Evolutionary conservation across 2,329 filamentous ascomycete species (phyloP).

Genomic region (Fusarium vanettenii): DNA sequence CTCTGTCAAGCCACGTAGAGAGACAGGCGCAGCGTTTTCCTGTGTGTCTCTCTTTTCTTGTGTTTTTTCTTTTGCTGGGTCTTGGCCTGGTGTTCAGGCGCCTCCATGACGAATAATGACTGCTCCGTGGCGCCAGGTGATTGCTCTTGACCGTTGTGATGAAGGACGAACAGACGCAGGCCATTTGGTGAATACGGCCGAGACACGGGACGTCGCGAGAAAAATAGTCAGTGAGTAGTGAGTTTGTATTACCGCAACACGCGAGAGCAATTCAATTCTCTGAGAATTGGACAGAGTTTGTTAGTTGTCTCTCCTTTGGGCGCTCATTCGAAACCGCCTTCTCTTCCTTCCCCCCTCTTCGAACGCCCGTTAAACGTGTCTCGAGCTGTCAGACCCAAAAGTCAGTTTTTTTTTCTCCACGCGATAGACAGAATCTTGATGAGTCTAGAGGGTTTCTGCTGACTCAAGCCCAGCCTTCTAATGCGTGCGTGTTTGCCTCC

Average conservation of each 20-base stretch:
- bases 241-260: neutral
- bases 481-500: neutral
- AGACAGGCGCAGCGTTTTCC: neutral
- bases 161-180: neutral
- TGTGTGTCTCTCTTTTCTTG: neutral
- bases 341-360: neutral
- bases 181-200: neutral
- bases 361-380: neutral
- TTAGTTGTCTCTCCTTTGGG: neutral
- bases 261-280: neutral
- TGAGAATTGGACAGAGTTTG: neutral
- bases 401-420: neutral
- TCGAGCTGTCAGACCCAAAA: neutral
- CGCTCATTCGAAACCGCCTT: neutral
- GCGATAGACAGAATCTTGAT: neutral
- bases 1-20: neutral
- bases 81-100: neutral
- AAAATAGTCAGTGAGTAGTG: too few relatives aligned
- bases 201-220: constrained; percentile 1
- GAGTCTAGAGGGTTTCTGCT: neutral
- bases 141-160: neutral
- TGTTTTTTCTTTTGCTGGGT: neutral
- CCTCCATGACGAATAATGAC: constrained; percentile 3
- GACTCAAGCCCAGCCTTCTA: neutral
- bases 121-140: constrained; percentile 2